Conservation (phyloP, 2,329 filamentous ascomycete genomes). For the Curvularia lunata region DNA sequence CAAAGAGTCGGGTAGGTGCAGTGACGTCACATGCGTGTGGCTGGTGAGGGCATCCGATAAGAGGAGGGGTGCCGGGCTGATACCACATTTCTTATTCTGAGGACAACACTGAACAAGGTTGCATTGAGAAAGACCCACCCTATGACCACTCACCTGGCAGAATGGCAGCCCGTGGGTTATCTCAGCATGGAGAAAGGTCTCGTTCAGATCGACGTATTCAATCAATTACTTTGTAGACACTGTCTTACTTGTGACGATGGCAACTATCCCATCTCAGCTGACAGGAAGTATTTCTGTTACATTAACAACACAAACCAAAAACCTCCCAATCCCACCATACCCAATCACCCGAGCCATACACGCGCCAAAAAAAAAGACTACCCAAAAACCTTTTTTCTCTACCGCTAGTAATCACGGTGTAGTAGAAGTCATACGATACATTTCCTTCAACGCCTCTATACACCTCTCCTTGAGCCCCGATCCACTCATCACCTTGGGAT, state of each 20-base stretch:
- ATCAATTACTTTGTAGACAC: background rate
- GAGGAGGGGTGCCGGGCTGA: background rate
- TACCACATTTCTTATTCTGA: background rate
- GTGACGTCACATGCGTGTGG: slow-evolving; percentile 18
- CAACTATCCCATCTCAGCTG: background rate
- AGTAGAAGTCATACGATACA: slow-evolving; percentile 21
- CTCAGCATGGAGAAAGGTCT: background rate
- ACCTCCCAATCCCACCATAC: background rate
- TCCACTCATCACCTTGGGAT: slow-evolving; percentile 14
- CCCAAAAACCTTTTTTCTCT: too few relatives aligned
- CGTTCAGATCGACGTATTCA: background rate
- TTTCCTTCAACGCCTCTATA: slow-evolving; percentile 27
- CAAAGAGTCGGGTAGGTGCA: slow-evolving; percentile 1
- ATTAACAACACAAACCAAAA: background rate
- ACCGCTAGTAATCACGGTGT: background rate
- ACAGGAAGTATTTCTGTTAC: background rate
- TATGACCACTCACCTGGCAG: background rate
- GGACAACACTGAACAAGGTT: background rate
- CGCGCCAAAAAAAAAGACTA: background rate
- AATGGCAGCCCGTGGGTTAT: background rate
- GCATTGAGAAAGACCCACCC: background rate
- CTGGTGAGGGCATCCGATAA: background rate
- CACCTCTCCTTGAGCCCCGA: slow-evolving; percentile 22
- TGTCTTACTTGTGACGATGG: background rate
- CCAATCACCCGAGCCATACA: background rate